Percentiles rank a stretch among this genome's conserved stretches.
phyloP scores from a whole-genome alignment of 2,329 filamentous ascomycete genomes.

The Pseudogymnoascus sp. region DNA sequence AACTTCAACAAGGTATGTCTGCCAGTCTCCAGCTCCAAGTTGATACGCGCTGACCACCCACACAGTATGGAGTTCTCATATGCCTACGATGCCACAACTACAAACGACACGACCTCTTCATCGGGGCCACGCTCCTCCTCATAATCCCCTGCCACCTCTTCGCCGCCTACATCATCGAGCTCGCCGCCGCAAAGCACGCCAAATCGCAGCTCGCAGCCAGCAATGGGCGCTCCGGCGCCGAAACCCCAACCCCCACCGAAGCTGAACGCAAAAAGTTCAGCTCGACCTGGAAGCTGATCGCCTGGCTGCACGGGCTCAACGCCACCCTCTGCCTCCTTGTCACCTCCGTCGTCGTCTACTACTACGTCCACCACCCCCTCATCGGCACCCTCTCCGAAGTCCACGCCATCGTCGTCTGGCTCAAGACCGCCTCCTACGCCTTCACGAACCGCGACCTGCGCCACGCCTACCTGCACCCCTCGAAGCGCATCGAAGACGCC shows the following conservation, averaged over 20 bases:
- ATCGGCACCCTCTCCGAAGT: constrained; percentile 87
- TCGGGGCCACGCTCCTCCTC: constrained; percentile 72
- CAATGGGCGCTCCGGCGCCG: constrained; percentile 31
- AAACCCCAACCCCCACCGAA: constrained; percentile 43
- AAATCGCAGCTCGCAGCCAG: constrained; percentile 54
- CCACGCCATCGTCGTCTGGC: constrained; percentile 89
- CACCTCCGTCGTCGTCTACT: constrained; percentile 82
- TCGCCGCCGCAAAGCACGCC: constrained; percentile 72
- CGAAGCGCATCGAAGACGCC: constrained; percentile 54
- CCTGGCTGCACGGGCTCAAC: constrained; percentile 74
- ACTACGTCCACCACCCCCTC: constrained; percentile 81
- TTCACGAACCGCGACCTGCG: constrained; percentile 94
- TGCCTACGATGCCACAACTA: constrained; percentile 88
- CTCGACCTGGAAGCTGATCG: constrained; percentile 70
- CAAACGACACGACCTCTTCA: constrained; percentile 64
- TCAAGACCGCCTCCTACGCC: constrained; percentile 93
- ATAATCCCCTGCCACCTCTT: constrained; percentile 87
- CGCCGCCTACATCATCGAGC: constrained; percentile 82
- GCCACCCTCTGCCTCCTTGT: constrained; percentile 72
- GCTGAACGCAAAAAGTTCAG: constrained; percentile 58
- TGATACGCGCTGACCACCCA: not conserved
- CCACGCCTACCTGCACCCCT: constrained; percentile 77
- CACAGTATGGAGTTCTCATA: constrained; percentile 81
- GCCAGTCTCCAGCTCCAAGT: not conserved
- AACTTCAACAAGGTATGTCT: constrained; percentile 86